These are phyloP conservation scores for Arxiozyma heterogenica DNA, from an alignment of 1,139 yeast species.

Conservation along the genomic window DNA sequence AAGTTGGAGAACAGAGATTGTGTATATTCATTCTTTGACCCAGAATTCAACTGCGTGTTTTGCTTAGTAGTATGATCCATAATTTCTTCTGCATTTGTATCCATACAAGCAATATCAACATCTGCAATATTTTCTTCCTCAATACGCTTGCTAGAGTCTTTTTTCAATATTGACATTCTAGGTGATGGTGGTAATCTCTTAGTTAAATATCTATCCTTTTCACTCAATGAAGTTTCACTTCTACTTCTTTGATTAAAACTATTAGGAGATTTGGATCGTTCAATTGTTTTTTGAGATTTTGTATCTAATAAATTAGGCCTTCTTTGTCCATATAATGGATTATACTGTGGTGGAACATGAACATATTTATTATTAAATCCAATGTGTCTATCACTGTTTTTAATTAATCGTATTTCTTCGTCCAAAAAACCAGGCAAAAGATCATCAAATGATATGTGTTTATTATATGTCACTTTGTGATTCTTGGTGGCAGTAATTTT, in stretches of 20 bases:
- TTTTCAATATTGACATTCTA: conserved; percentile 25
- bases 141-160: conserved; percentile 7
- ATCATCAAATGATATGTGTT: conserved; percentile 29
- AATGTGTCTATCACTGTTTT: conserved; percentile 15
- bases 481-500: neutral
- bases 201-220: neutral
- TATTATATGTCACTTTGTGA: conserved; percentile 10
- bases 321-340: conserved; percentile 15
- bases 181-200: conserved; percentile 33
- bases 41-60: conserved; percentile 28
- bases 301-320: neutral
- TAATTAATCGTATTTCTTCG: conserved; percentile 20
- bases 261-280: neutral
- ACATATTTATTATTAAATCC: conserved; percentile 22
- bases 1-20: conserved; percentile 28
- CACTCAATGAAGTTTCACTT: conserved; percentile 7
- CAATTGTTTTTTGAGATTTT: neutral
- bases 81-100: conserved; percentile 14
- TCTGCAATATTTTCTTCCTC: conserved; percentile 15
- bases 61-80: conserved; percentile 18
- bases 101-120: conserved; percentile 20
- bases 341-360: conserved; percentile 29
- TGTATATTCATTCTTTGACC: conserved; percentile 24
- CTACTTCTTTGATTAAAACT: neutral
- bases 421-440: conserved; percentile 27